phyloP scores from a whole-genome alignment of 805 yeast species.

The Metschnikowia lunata region DNA sequence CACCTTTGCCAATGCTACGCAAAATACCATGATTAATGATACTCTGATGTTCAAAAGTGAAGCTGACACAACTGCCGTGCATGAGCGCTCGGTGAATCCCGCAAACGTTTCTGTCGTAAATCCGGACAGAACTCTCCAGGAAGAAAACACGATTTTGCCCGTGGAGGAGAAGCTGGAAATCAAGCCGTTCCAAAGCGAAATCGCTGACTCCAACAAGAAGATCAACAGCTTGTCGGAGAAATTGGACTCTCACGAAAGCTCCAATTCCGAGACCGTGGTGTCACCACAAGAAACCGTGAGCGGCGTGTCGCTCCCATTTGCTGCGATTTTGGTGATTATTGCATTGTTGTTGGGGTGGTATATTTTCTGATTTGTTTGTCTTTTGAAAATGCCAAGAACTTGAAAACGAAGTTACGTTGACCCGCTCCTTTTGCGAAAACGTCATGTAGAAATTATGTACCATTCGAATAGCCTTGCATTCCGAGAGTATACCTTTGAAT shows the following conservation, averaged over 20 bases:
- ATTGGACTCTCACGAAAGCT: constrained; percentile 35
- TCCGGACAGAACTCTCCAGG: constrained; percentile 7
- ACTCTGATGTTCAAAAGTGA: constrained; percentile 11
- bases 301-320: constrained; percentile 54
- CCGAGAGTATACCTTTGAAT: too few relatives aligned
- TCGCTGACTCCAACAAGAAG: constrained; percentile 38
- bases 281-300: constrained; percentile 28
- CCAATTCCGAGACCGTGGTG: constrained; percentile 15
- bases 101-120: constrained; percentile 1
- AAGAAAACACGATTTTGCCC: constrained; percentile 5
- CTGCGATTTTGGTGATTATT: constrained; percentile 42
- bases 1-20: constrained; percentile 20
- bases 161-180: constrained; percentile 15
- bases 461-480: constrained; percentile 1
- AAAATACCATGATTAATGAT: constrained; percentile 15
- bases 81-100: constrained; percentile 9
- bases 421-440: too few relatives aligned
- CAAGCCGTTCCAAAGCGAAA: constrained; percentile 22
- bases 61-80: constrained; percentile 15
- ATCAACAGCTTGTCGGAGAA: constrained; percentile 42
- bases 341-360: constrained; percentile 71
- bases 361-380: constrained; percentile 41
- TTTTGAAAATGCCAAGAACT: too few relatives aligned
- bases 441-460: constrained; percentile 7
- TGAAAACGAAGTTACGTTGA: too few relatives aligned